Evolutionary conservation across 352 stramenopile species (phyloP), one percentile per base, ranked within the genome.

Genomic region (Aphanomyces astaci): DNA sequence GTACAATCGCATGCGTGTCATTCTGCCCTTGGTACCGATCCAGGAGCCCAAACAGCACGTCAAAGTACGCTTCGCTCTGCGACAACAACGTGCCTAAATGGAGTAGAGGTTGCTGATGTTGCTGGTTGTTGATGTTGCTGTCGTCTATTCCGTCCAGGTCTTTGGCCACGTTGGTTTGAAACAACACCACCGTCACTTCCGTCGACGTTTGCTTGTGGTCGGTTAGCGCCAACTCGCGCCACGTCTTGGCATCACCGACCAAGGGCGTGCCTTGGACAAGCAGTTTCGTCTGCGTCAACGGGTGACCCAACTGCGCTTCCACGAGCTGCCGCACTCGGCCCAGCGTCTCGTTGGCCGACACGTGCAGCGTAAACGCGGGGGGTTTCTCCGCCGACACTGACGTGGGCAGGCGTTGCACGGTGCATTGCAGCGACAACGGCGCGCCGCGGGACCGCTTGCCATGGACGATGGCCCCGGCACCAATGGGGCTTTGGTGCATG

Each of bases 221-320:
- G 4, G 75, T 82, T 15, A 94, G 84, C n/a, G 82, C 70, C 28
- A 95, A 73, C n/a, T 95, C 85, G 31, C 78, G 76, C 2, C 94
- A 71, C 27, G 85, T 92, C 70, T 95, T 95, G 39, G 86, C 68
- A 48, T 95, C 87, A 10, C 85, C 85, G 19, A 81, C 83, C 24
- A 95, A 74, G 0, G 84, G 76, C 9, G 79, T 79, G 17, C 87
- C 84, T 51, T 76, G 76, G 24, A 74, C 87, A 1, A 95, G 72
- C 10, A 95, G 84, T 64, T 95, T 95, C 3, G 78, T 92, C 63
- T 94, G 87, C 53, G 88, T 78, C 66, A 89, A 77, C 1, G 87
- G 81, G 64, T 95, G 87, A 0, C 74, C 73, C 22, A 91, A 71
- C 0, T 88, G 62, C 54, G 79, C 78, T 72, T 95, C 87, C 22